A percentile compares a stretch with the other conserved stretches of the same genome.
Evolutionary conservation across 106 monocot genomes (phyloP).

Genomic region (Ottelia alismoides): DNA sequence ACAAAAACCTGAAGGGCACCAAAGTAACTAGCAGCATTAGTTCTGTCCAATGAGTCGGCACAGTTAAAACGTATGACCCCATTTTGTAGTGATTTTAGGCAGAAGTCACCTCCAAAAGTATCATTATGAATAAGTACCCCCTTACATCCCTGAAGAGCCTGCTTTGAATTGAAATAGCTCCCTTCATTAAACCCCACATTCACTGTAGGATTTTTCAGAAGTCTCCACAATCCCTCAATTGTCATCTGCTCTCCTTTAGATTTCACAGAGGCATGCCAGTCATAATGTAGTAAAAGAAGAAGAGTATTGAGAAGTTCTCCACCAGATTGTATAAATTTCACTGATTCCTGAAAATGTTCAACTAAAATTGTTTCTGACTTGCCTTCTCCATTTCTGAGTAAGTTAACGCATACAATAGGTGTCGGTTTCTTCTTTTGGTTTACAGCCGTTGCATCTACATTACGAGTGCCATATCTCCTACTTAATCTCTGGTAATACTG

Average conservation of each 20-base stretch:
- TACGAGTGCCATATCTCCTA: constrained; percentile 59
- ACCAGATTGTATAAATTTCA: constrained; percentile 44
- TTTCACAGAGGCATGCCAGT: constrained; percentile 96
- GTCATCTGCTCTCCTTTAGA: constrained; percentile 78
- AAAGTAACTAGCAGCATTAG: constrained; percentile 98
- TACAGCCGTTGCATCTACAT: constrained; percentile 20
- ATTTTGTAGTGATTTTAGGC: constrained; percentile 73
- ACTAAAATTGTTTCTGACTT: constrained; percentile 81
- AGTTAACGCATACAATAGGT: constrained; percentile 89
- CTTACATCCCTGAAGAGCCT: constrained; percentile 37
- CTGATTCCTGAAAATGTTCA: constrained; percentile 69
- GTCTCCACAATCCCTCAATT: constrained; percentile 83
- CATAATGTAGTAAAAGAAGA: constrained; percentile 93
- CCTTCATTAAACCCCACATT: constrained; percentile 84
- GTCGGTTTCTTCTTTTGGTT: constrained; percentile 67
- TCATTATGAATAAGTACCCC: constrained; percentile 45
- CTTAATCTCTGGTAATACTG: constrained; percentile 84
- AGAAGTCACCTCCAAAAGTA: constrained; percentile 67
- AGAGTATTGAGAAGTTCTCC: constrained; percentile 51
- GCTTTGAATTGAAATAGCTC: constrained; percentile 36
- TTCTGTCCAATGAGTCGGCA: constrained; percentile 97
- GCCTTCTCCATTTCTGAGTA: constrained; percentile 72
- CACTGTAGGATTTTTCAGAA: constrained; percentile 67
- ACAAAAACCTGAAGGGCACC: constrained; percentile 95
- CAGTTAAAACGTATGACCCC: constrained; percentile 96